Percentiles rank a stretch among this genome's conserved stretches.
These are phyloP conservation scores for Aspergillus tanneri DNA, from an alignment of 2,329 filamentous ascomycete species.

Conservation along the genomic window DNA sequence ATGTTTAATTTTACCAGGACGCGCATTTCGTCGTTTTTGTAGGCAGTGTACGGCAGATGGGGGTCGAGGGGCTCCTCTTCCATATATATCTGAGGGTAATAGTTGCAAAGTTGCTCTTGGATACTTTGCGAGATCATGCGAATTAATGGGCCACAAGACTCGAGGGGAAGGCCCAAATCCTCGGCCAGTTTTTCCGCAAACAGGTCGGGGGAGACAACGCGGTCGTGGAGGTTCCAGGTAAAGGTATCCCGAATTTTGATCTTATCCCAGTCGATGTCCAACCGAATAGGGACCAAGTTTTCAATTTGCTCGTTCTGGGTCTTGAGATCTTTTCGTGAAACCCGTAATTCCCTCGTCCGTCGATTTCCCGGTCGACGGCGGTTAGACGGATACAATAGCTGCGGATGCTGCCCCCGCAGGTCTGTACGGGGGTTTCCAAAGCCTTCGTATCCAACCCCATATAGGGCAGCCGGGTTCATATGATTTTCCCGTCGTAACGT, in stretches of 20 bases:
- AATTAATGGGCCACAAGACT: slow-evolving; percentile 55
- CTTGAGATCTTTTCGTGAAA: slow-evolving; percentile 75
- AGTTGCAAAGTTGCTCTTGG: slow-evolving; percentile 86
- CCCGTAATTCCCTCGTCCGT: slow-evolving; percentile 69
- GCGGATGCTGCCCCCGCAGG: slow-evolving; percentile 60
- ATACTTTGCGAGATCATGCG: slow-evolving; percentile 70
- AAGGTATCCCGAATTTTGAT: slow-evolving; percentile 95
- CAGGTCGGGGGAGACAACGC: slow-evolving; percentile 72
- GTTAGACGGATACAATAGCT: slow-evolving; percentile 75
- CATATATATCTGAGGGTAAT: slow-evolving; percentile 85
- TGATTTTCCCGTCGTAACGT: slow-evolving; percentile 60
- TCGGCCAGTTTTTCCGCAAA: slow-evolving; percentile 90
- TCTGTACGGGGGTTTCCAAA: slow-evolving; percentile 87
- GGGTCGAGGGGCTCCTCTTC: slow-evolving; percentile 89
- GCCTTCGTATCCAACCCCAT: slow-evolving; percentile 75
- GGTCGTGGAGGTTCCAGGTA: slow-evolving; percentile 96
- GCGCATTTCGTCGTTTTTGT: slow-evolving; percentile 99
- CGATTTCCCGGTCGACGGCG: slow-evolving; percentile 75
- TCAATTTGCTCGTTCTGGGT: slow-evolving; percentile 88
- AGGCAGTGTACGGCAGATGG: slow-evolving; percentile 83
- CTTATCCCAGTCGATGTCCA: slow-evolving; percentile 95
- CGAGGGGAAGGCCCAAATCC: slow-evolving; percentile 74
- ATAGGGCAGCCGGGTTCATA: slow-evolving; percentile 58
- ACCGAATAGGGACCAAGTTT: slow-evolving; percentile 82
- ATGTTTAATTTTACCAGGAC: slow-evolving; percentile 95